Conservation (phyloP, 345 rosid species). For the Psidium guajava region DNA sequence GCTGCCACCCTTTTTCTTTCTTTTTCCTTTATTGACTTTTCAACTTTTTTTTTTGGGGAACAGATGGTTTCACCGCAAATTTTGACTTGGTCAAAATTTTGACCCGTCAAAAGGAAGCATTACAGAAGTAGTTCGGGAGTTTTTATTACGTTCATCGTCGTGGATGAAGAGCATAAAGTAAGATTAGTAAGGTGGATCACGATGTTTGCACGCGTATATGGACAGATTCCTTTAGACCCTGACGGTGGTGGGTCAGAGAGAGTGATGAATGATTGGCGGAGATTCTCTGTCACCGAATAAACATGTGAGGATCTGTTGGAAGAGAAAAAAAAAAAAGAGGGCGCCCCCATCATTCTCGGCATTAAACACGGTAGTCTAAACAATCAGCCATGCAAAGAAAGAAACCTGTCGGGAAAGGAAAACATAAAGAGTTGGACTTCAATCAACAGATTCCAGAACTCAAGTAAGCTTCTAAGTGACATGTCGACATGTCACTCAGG, state of each 20-base stretch:
- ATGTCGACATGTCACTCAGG: background rate
- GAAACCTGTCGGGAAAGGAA: background rate
- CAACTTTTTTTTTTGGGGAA: no score
- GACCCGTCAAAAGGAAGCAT: no score
- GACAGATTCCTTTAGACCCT: no score
- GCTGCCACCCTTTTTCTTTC: no score
- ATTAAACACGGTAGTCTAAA: background rate
- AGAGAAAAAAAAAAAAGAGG: background rate
- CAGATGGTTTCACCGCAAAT: no score
- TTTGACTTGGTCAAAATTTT: no score
- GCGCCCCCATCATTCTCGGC: background rate
- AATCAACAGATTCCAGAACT: background rate
- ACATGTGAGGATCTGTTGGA: background rate
- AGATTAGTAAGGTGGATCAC: background rate
- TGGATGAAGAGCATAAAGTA: background rate
- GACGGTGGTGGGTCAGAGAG: background rate
- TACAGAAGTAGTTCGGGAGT: background rate
- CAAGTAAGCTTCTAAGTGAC: background rate
- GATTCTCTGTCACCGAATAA: background rate
- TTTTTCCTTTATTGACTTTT: no score
- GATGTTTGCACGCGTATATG: background rate
- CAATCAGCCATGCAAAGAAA: background rate
- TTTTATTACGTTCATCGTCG: background rate
- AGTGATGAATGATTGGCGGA: background rate
- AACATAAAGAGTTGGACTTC: background rate